Percentiles rank a stretch among this genome's conserved stretches.
These are phyloP conservation scores for Capronia americana DNA, from an alignment of 2,329 filamentous ascomycete genomes.

Conservation along the genomic window DNA sequence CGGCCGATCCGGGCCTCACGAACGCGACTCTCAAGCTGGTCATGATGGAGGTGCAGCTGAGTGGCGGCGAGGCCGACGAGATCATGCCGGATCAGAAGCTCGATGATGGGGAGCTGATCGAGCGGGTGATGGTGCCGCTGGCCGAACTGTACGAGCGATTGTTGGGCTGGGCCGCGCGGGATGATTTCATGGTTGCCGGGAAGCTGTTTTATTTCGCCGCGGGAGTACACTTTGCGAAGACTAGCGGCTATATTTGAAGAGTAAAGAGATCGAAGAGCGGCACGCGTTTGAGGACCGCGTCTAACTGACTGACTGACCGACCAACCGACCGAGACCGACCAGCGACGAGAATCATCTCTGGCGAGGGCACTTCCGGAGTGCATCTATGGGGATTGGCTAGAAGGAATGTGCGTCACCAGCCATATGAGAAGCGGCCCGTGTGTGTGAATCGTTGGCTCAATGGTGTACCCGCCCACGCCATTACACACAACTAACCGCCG, in stretches of 20 bases:
- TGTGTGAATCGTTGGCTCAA: background rate
- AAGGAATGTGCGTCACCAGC: background rate
- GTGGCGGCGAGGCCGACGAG: conserved; percentile 54
- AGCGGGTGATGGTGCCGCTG: conserved; percentile 65
- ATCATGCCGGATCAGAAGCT: conserved; percentile 62
- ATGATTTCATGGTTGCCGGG: conserved; percentile 33
- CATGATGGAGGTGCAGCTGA: conserved; percentile 64
- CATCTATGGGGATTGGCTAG: background rate
- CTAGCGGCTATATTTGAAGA: conserved; percentile 25
- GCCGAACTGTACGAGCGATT: conserved; percentile 62
- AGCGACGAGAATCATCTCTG: background rate
- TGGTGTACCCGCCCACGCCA: background rate
- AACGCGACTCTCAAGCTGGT: conserved; percentile 68
- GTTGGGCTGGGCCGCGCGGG: conserved; percentile 28
- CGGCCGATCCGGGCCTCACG: conserved; percentile 68
- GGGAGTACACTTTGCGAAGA: conserved; percentile 33
- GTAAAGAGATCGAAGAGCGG: background rate
- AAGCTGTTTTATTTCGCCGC: conserved; percentile 36
- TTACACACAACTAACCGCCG: background rate
- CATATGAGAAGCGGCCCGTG: background rate
- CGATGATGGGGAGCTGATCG: conserved; percentile 67
- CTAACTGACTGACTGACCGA: background rate
- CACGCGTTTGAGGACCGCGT: background rate
- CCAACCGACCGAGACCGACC: background rate
- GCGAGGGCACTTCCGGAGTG: background rate